Percentiles rank a stretch among this genome's conserved stretches.
Conservation (phyloP, 129 eudicot genomes). For the Flaveria robusta region DNA sequence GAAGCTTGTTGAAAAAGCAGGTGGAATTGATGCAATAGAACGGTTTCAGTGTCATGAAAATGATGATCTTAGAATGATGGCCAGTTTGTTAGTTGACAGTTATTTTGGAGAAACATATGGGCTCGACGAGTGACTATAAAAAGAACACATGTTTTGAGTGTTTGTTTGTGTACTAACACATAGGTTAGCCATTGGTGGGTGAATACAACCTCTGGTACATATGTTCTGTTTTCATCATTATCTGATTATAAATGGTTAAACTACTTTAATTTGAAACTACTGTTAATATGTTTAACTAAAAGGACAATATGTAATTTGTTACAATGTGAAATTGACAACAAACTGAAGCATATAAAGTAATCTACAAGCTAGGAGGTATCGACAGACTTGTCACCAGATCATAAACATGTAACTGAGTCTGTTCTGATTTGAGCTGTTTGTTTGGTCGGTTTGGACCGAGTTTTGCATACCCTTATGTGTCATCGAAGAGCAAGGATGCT, state of each 20-base stretch:
- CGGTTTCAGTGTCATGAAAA: conserved; percentile 86
- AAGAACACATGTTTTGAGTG: conserved; percentile 7
- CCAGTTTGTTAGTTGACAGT: conserved; percentile 67
- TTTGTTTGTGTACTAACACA: conserved; percentile 20
- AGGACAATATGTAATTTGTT: background rate
- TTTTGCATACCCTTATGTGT: too few species aligned
- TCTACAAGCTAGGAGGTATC: background rate
- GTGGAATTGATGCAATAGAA: conserved; percentile 96
- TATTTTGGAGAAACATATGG: conserved; percentile 95
- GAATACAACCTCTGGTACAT: conserved; percentile 26
- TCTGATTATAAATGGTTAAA: conserved; percentile 6
- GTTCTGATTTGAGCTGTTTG: too few species aligned
- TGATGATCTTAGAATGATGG: conserved; percentile 84
- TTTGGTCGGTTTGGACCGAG: too few species aligned
- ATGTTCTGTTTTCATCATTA: conserved; percentile 2
- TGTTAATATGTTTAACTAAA: background rate
- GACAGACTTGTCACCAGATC: too few species aligned
- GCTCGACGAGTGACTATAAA: conserved; percentile 54
- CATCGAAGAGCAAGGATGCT: too few species aligned
- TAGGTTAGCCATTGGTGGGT: conserved; percentile 19
- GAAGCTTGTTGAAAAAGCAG: conserved; percentile 87
- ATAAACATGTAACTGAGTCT: too few species aligned
- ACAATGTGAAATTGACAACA: background rate
- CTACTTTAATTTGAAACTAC: background rate
- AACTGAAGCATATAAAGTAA: background rate